These are phyloP conservation scores for Austroboletus eburneus DNA, from an alignment of 768 basidiomycete genomes.

Conservation along the genomic window DNA sequence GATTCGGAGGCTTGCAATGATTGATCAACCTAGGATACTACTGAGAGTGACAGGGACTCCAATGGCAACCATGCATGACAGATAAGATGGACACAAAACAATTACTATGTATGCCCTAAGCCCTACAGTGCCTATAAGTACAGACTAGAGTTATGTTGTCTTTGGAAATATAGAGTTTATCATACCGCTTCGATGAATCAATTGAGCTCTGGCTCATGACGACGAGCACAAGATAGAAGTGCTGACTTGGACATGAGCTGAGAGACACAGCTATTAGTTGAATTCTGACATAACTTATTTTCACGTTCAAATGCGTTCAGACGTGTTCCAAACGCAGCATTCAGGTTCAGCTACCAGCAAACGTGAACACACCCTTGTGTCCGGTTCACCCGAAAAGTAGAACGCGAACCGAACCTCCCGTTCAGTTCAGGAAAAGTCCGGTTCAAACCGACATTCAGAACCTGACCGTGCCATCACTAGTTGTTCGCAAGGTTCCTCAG, in stretches of 20 bases:
- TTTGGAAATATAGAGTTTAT: no score
- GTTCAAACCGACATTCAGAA: slow-evolving; percentile 4
- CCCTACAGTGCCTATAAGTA: no score
- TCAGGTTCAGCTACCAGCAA: neutral
- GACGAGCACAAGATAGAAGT: neutral
- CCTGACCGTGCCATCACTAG: slow-evolving; percentile 1
- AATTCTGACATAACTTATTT: neutral
- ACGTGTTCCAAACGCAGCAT: neutral
- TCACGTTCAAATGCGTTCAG: neutral
- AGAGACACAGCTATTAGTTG: neutral
- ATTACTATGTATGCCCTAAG: no score
- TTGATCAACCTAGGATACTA: no score
- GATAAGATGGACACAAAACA: no score
- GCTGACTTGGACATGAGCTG: neutral
- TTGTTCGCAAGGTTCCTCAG: no score
- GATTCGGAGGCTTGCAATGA: no score
- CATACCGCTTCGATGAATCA: no score
- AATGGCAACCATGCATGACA: no score
- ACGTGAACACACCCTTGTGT: neutral
- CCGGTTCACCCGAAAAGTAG: neutral
- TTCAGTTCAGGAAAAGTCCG: slow-evolving; percentile 2
- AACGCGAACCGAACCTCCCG: neutral
- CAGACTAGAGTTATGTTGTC: no score
- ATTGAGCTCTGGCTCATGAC: neutral
- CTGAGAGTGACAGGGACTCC: no score